Percentiles rank a stretch among this genome's conserved stretches.
Conservation (phyloP, 2,329 filamentous ascomycete species). For the Fusarium sp. region DNA sequence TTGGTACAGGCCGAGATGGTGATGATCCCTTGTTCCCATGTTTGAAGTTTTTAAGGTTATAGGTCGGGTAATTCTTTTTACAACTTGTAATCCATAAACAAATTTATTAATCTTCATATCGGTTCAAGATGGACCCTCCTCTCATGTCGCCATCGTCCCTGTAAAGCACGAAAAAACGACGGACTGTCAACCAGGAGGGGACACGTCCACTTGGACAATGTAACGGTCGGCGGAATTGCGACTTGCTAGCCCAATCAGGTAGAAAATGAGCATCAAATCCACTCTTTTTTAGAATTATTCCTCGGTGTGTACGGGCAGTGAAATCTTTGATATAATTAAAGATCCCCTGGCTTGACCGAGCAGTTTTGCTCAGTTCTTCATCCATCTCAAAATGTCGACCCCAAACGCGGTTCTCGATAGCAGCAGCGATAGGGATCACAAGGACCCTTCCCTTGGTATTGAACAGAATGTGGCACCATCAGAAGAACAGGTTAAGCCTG, state of each 20-base stretch:
- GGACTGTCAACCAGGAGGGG: constrained; percentile 21
- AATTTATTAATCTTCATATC: too few species aligned
- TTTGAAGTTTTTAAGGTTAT: neutral
- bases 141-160: constrained; percentile 40
- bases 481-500: constrained; percentile 30
- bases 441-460: constrained; percentile 13
- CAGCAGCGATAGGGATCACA: constrained; percentile 30
- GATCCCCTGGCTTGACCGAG: constrained; percentile 3
- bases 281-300: constrained; percentile 11
- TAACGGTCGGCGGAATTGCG: constrained; percentile 28
- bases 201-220: constrained; percentile 11
- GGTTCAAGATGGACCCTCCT: neutral
- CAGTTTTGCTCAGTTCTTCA: neutral
- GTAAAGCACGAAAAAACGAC: constrained; percentile 34
- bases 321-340: constrained; percentile 8
- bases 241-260: constrained; percentile 30
- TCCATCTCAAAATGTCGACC: constrained; percentile 23
- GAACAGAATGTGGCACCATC: constrained; percentile 12
- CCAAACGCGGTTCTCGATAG: constrained; percentile 20
- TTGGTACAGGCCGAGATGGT: neutral
- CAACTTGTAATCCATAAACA: neutral
- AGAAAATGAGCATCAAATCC: constrained; percentile 15
- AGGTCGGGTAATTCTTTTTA: constrained; percentile 1
- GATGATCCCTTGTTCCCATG: neutral
- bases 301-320: neutral